Conservation (phyloP, 2,329 filamentous ascomycete species). For the Arachnomyces sp. region DNA sequence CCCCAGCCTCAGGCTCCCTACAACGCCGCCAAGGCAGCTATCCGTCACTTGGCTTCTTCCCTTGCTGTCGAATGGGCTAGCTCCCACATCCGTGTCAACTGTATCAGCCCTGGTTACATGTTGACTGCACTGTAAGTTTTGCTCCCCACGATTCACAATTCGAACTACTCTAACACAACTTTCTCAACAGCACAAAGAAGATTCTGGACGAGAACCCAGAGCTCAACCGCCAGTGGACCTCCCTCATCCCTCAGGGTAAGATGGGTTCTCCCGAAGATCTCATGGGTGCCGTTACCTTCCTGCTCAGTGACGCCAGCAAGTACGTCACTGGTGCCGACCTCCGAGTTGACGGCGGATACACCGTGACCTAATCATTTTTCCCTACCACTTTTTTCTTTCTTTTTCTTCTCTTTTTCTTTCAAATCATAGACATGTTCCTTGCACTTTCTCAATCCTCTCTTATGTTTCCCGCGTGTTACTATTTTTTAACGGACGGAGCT, state of each 20-base stretch:
- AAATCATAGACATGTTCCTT: conserved; percentile 6
- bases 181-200: conserved; percentile 65
- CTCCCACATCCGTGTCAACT: conserved; percentile 84
- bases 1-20: conserved; percentile 91
- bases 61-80: conserved; percentile 91
- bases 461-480: neutral
- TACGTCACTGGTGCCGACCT: conserved; percentile 72
- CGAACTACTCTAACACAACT: conserved; percentile 2
- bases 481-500: no score
- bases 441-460: conserved; percentile 4
- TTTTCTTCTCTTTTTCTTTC: conserved; percentile 3
- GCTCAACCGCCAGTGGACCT: conserved; percentile 82
- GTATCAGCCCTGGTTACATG: conserved; percentile 95
- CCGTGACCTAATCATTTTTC: conserved; percentile 54
- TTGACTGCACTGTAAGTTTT: conserved; percentile 73
- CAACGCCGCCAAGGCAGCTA: conserved; percentile 86
- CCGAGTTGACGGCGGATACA: conserved; percentile 82
- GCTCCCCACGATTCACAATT: conserved; percentile 8
- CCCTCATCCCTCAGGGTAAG: conserved; percentile 82
- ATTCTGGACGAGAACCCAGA: conserved; percentile 91
- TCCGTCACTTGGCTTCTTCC: conserved; percentile 78
- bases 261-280: conserved; percentile 89
- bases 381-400: conserved; percentile 4
- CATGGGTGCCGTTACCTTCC: conserved; percentile 85
- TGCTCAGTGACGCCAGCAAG: conserved; percentile 68